Evolutionary conservation across 257 asterid genomes (phyloP), one percentile per base, ranked within the genome.

Genomic region (Rehmannia glutinosa): DNA sequence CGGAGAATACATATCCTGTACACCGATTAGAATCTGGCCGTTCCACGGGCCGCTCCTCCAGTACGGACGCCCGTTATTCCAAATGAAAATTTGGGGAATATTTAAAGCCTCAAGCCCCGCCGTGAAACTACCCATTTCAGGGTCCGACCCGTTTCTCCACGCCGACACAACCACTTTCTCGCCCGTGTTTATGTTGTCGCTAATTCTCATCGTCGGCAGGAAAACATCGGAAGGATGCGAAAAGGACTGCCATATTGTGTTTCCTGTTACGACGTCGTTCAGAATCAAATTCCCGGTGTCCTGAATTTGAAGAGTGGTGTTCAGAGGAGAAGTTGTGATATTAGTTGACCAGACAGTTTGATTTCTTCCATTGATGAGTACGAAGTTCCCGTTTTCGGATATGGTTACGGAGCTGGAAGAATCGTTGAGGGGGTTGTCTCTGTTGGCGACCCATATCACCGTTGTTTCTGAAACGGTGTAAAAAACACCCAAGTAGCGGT

Each of bases 21-120:
- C 82, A 0, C 89, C 92, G 7, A 85, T 77, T 0, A 83, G 77
- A 35, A 83, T 85, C 70, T 73, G 70, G 5, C 87, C 89, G 67
- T 85, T 85, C 92, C 92, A 85, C 6, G 84, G 89, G 24, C 92
- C 91, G 66, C 84, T 82, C 68, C 81, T 33, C 86, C 84, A 82
- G 71, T 68, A 51, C 8, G 83, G 82, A 5, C 63, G 66, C 1
- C 74, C 80, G 50, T 82, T 66, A 0, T 68, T 70, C 89, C 89
- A 85, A 10, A 59, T 83, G 76, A 45, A 59, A 4, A 85, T 62
- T 25, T 85, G 87, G 0, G 82, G 82, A 66, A 81, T 68, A 1
- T 45, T 42, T 30, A 21, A n/a, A 5, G 79, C 78, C 30, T 66
- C 74, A 19, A 83, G 81, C 11, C 87, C 85, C 1, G 68, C 10